Evolutionary conservation across 2,329 filamentous ascomycete species (phyloP), one percentile per base, ranked within the genome.

Genomic region (Diplocarpon rosae): DNA sequence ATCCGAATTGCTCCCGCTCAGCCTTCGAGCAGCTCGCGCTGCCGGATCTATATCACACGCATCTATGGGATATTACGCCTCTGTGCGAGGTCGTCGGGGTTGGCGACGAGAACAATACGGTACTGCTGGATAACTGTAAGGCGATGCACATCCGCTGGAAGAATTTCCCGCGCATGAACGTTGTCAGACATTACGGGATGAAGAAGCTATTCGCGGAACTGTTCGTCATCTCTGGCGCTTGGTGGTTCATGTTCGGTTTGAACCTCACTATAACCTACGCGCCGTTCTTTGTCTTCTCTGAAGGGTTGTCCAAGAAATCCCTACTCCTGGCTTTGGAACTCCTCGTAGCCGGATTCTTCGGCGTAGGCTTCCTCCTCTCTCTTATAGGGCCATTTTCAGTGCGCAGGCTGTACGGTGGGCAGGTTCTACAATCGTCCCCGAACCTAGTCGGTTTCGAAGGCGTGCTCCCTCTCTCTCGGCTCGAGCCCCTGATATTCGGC

Each of bases 21-120:
- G 31, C 31, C 30, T 40, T 48, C 29, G 47, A 49, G 7, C 52
- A 51, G 24, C 52, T 61, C 13, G 49, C 52, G 3, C 39, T 46
- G 2, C 39, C 45, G 10, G 61, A 62, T 39, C 52, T 53, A 16
- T 59, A 54, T 29, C 49, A 50, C 11, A 56, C 54, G 12, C 56
- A 57, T 34, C 48, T 62, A 8, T 62, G 60, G 56, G 57, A 62
- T 41, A 42, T 62, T 30, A 43, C 58, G 14, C 61, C 61, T 9
- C 48, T 52, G 8, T 62, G 60, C 30, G 52, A 60, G 39, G 52
- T 62, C 3, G 59, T 59, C 5, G 61, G 59, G 20, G 55, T 62
- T 10, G 50, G 58, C 12, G 55, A 62, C 34, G 57, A 61, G 31
- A 48, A 55, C 14, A 27, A 27, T n/a, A 54, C 56, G 5, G 52